Percentiles rank a stretch among this genome's conserved stretches.
Evolutionary conservation across 1,139 yeast genomes (phyloP).

Genomic region (Zygosaccharomyces sapae): DNA sequence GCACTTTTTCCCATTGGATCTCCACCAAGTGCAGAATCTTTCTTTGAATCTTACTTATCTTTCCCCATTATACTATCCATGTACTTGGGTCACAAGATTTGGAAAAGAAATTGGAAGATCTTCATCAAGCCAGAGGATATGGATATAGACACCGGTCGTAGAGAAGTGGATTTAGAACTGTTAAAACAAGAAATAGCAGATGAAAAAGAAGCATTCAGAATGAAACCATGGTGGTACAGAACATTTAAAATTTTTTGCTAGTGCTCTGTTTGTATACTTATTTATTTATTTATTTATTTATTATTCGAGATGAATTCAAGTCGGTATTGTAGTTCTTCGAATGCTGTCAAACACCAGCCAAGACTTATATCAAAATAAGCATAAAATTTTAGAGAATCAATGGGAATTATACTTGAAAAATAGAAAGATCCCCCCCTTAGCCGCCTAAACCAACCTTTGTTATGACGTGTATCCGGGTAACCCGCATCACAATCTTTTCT

Average conservation of each 20-base stretch:
- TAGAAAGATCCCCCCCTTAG: too few relatives aligned
- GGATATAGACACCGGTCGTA: conserved; percentile 48
- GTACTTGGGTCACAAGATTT: conserved; percentile 51
- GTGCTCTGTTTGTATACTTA: background rate
- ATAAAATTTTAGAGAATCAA: too few relatives aligned
- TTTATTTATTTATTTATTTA: background rate
- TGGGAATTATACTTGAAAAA: too few relatives aligned
- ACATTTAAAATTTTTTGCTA: conserved; percentile 52
- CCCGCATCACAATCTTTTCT: too few relatives aligned
- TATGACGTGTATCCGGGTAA: too few relatives aligned
- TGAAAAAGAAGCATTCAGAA: conserved; percentile 43
- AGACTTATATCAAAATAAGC: too few relatives aligned
- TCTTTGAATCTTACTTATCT: conserved; percentile 56
- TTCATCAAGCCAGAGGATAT: conserved; percentile 49
- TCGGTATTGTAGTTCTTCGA: too few relatives aligned
- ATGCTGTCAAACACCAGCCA: too few relatives aligned
- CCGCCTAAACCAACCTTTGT: too few relatives aligned
- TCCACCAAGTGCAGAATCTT: conserved; percentile 41
- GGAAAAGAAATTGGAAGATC: conserved; percentile 49
- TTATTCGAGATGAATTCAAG: too few relatives aligned
- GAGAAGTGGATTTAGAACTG: conserved; percentile 55
- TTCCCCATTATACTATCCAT: conserved; percentile 52
- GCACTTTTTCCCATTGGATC: conserved; percentile 24
- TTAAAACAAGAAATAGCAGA: conserved; percentile 56
- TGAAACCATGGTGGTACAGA: conserved; percentile 52